Base-by-base conservation (phyloP, 1,284 basidiomycete species). In the Bjerkandera adusta region DNA sequence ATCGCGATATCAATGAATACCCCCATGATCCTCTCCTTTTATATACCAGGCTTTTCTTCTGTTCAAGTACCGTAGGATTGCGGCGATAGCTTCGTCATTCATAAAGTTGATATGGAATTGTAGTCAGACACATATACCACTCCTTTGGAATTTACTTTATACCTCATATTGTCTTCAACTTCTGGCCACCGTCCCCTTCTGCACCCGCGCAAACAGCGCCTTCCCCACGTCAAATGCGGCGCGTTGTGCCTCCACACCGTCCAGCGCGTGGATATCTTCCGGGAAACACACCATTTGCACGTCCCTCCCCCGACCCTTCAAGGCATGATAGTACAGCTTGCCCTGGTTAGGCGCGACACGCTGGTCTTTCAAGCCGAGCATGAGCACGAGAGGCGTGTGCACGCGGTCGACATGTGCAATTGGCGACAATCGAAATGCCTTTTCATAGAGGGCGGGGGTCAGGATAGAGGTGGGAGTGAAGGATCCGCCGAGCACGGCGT, bases 331-430 rank as follows among this genome's bases (percentile, higher is more conserved):
- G 57, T 77, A 81, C 8, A 71, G 72, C 49, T 71, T 71, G 0
- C 81, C 81, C 46, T 90, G 86, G 11, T 73, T 72, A 2, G 83
- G 77, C 5, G 81, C 70, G 1, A 87, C 86, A 0, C 88, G 67
- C 41, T 75, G 65, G 59, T 90, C 88, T 15, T 68, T 68, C 12
- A 72, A 68, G 0, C 87, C 88, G 7, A 89, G 61, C 11, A 83
- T 56, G 12, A 90, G 54, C 24, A 87, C 59, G 11, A 86, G 79
- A 0, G 80, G 78, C 3, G 73, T 66, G 36, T 61, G 66, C 32
- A 89, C 75, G 2, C 65, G 56, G 30, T 77, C 71, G 12, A 82
- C 70, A 50, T 81, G 62, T 3, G 71, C 59, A 26, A 86, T 80
- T 0, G 87, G 86, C 0, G 84, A 85, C 11, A 73, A 67, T 1